Evolutionary conservation across 805 yeast species (phyloP), one percentile per base, ranked within the genome.

Genomic region (Saccharomyces jurei): DNA sequence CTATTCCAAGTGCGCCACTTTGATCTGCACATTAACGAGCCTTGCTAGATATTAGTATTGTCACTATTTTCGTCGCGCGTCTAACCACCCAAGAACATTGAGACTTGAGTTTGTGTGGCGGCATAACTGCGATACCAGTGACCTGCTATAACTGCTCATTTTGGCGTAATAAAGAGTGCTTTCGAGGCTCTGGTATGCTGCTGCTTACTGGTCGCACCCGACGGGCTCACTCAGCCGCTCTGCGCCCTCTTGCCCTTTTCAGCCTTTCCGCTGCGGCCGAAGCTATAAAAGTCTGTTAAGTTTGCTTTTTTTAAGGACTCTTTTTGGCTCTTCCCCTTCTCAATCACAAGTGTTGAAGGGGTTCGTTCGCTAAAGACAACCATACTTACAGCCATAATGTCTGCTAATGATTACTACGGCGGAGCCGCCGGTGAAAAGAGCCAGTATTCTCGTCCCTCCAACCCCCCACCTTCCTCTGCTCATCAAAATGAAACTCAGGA

Each of bases 391-490:
- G 9, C 11, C 25, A 46, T 11, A 13, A 65, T 65, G 69, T 65
- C 69, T 10, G 69, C 67, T 11, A 59, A 62, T 49, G 67, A 65
- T 29, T 65, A 65, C 48, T 64, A 64, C 56, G 56, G 59, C 27
- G 60, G 56, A 27, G 46, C 54, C 13, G 54, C 54, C 32, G 51
- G 28, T n/a, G 49, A 51, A 41, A 50, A 58, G 49, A 46, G 58
- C 10, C 52, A 62, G 65, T 65, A 65, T 56, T 41, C 60, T 8
- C 62, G 68, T 54, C 70, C 71, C 60, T 10, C 63, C 67, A 30
- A 66, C 69, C 29, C 64, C 61, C 53, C 59, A 58, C 22, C 60
- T 55, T 26, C 36, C 31, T 11, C 48, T 41, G 14, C 58, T 36
- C 44, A 36, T 10, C 44, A 36, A 25, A 49, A 29, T 47, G 50